Evolutionary conservation across 2,329 filamentous ascomycete genomes (phyloP).

Genomic region (Claviceps fusiformis): DNA sequence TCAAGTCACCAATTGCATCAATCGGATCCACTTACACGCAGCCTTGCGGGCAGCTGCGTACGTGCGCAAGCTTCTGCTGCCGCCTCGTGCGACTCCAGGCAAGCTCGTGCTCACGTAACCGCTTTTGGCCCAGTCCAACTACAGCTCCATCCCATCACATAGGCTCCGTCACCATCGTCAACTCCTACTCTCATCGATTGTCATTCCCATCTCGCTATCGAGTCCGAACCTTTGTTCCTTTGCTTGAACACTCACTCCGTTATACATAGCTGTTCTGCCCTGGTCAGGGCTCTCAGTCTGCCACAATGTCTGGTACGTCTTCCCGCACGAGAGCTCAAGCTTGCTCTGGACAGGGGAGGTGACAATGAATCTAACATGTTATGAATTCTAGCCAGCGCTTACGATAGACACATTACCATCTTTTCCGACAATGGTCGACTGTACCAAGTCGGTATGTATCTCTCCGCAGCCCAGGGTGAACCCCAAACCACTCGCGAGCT

Average conservation of each 20-base stretch:
- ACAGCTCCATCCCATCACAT: constrained; percentile 4
- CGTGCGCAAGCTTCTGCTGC: background rate
- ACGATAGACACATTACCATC: constrained; percentile 98
- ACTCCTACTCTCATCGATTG: constrained; percentile 1
- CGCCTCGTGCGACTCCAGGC: too few species aligned
- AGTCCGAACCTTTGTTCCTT: background rate
- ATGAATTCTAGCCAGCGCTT: constrained; percentile 49
- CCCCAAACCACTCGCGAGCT: background rate
- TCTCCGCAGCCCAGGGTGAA: background rate
- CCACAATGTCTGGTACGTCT: constrained; percentile 40
- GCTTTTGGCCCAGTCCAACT: constrained; percentile 19
- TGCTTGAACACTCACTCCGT: background rate
- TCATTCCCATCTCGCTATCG: constrained; percentile 1
- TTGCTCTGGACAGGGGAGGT: background rate
- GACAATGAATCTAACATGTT: constrained; percentile 12
- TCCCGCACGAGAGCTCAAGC: background rate
- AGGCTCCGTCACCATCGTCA: constrained; percentile 6
- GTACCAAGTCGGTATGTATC: constrained; percentile 91
- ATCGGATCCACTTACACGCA: background rate
- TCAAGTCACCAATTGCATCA: constrained; percentile 14
- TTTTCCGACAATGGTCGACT: constrained; percentile 97
- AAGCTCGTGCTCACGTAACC: constrained; percentile 33
- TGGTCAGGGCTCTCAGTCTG: constrained; percentile 11
- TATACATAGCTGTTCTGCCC: constrained; percentile 2
- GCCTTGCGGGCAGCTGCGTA: background rate